Conservation (phyloP, 2,329 filamentous ascomycete species). For the Aspergillus pseudoviridinutans region DNA sequence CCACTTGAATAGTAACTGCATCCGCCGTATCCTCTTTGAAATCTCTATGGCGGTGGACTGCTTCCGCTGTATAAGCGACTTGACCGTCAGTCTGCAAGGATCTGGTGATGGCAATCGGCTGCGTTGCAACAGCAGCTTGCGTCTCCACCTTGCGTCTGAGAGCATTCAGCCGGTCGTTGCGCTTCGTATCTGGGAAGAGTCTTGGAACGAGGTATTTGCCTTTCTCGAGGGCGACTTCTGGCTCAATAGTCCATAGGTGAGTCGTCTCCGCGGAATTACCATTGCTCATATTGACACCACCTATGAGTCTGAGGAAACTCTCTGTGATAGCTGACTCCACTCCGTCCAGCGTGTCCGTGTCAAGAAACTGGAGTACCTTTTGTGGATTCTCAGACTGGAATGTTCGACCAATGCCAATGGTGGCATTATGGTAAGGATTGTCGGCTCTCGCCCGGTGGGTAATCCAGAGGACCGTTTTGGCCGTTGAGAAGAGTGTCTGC, state of each 20-base stretch:
- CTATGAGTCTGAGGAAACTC: not conserved
- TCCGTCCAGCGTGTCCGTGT: conserved; percentile 2
- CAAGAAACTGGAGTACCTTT: conserved; percentile 6
- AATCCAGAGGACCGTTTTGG: conserved; percentile 3
- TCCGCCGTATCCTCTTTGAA: not conserved
- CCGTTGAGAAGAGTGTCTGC: not conserved
- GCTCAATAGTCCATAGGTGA: conserved; percentile 5
- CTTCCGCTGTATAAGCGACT: conserved; percentile 2
- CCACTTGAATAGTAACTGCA: conserved; percentile 1
- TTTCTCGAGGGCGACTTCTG: conserved; percentile 3
- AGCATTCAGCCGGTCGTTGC: conserved; percentile 4
- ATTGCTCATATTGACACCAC: not conserved
- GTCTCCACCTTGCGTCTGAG: conserved; percentile 4
- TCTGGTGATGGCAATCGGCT: not conserved
- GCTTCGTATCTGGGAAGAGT: conserved; percentile 4
- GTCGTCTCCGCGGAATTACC: not conserved
- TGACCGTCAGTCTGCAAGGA: not conserved
- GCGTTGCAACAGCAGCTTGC: conserved; percentile 1
- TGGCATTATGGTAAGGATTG: conserved; percentile 3
- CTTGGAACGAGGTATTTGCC: conserved; percentile 5
- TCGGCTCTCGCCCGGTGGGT: conserved; percentile 1
- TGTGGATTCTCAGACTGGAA: conserved; percentile 5
- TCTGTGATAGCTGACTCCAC: not conserved
- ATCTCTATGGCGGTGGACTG: not conserved
- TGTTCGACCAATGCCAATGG: conserved; percentile 6